Conservation (phyloP, 257 asterid genomes). For the Jacaranda copaia region DNA sequence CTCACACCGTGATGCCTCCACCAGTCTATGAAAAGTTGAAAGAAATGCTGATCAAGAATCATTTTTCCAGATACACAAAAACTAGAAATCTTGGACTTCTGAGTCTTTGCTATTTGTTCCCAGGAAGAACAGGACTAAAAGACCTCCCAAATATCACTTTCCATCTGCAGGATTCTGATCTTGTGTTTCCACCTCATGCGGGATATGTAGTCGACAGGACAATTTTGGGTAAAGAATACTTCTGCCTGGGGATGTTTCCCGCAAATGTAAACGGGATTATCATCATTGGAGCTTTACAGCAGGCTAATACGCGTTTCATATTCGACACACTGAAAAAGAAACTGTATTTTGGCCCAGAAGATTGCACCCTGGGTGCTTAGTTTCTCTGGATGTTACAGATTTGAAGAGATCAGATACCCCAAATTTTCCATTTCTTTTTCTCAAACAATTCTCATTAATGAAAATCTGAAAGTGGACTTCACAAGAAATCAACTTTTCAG, state of each 20-base stretch:
- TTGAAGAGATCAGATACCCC: no score
- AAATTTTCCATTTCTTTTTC: no score
- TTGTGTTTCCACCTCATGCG: slow-evolving; percentile 21
- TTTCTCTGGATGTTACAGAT: background rate
- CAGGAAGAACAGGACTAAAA: background rate
- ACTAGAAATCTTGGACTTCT: background rate
- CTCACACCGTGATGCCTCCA: background rate
- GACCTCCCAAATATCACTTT: slow-evolving; percentile 32
- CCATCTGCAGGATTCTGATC: slow-evolving; percentile 31
- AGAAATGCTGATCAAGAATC: slow-evolving; percentile 2
- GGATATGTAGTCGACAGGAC: background rate
- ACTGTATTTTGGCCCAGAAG: slow-evolving; percentile 30
- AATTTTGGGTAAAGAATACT: background rate
- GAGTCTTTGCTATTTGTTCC: slow-evolving; percentile 13
- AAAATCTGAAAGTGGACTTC: no score
- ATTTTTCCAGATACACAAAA: slow-evolving; percentile 13
- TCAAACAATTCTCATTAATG: no score
- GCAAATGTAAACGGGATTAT: background rate
- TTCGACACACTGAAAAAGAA: slow-evolving; percentile 24
- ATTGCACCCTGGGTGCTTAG: slow-evolving; percentile 26
- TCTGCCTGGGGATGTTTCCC: slow-evolving; percentile 14
- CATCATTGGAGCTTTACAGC: slow-evolving; percentile 29
- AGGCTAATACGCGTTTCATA: slow-evolving; percentile 32
- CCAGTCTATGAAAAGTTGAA: slow-evolving; percentile 8
- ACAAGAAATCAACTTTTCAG: no score